Percentiles rank a stretch among this genome's conserved stretches.
phyloP scores from a whole-genome alignment of 306 rosid genomes.

The Canavalia ensiformis region DNA sequence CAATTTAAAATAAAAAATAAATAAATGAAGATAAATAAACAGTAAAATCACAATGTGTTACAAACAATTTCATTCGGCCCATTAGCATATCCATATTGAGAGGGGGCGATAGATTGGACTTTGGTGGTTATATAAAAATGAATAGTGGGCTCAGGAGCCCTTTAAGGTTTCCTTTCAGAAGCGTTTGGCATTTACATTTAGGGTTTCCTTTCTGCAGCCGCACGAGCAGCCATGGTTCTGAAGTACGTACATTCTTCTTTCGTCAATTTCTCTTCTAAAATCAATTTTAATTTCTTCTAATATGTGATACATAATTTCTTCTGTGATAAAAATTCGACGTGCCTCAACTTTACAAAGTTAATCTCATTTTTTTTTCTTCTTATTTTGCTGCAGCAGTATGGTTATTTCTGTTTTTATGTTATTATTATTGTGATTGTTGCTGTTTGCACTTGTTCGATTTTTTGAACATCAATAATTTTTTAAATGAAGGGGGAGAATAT shows the following conservation, averaged over 20 bases:
- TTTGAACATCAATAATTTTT: too few relatives aligned
- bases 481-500: too few relatives aligned
- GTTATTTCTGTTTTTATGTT: background rate
- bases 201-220: constrained; percentile 58
- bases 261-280: background rate
- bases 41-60: too few relatives aligned
- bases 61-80: too few relatives aligned
- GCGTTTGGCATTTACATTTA: constrained; percentile 7
- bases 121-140: too few relatives aligned
- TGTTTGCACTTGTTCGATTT: too few relatives aligned
- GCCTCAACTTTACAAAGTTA: background rate
- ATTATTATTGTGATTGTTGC: background rate
- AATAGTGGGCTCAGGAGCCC: too few relatives aligned
- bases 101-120: too few relatives aligned
- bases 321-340: background rate
- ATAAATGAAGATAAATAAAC: too few relatives aligned
- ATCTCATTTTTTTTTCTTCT: background rate
- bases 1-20: too few relatives aligned
- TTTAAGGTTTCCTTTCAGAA: too few relatives aligned
- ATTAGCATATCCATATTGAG: too few relatives aligned
- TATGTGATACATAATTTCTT: background rate
- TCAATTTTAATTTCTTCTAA: background rate
- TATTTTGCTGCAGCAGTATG: background rate
- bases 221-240: constrained; percentile 77
- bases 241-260: constrained; percentile 54